A percentile compares a stretch with the other conserved stretches of the same genome.
Conservation (phyloP, 2,329 filamentous ascomycete species). For the Lachnellula willkommii region DNA sequence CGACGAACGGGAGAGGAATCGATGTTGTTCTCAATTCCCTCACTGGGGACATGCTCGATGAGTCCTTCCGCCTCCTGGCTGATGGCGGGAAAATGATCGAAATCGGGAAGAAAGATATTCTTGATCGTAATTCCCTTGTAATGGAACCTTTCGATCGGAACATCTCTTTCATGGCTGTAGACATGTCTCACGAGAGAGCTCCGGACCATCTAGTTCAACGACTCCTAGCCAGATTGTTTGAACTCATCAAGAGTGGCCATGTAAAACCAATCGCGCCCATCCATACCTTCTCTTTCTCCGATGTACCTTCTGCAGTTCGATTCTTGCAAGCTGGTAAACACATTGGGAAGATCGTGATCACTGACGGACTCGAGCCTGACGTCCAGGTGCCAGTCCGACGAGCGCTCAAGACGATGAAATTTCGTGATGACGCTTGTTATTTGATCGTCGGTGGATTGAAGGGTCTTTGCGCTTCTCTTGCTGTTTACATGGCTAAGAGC, state of each 20-base stretch:
- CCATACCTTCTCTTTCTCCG: slow-evolving; percentile 19
- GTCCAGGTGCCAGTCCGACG: not conserved
- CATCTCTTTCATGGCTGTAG: slow-evolving; percentile 16
- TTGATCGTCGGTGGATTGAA: slow-evolving; percentile 22
- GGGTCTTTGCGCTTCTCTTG: slow-evolving; percentile 16
- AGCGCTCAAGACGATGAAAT: slow-evolving; percentile 16
- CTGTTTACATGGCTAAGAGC: slow-evolving; percentile 6
- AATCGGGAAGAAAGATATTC: slow-evolving; percentile 19
- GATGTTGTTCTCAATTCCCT: slow-evolving; percentile 32
- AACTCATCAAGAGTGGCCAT: slow-evolving; percentile 6
- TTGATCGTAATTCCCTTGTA: slow-evolving; percentile 9
- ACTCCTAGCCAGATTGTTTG: slow-evolving; percentile 5
- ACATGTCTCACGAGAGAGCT: slow-evolving; percentile 15
- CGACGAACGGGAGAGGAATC: slow-evolving; percentile 21
- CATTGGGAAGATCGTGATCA: slow-evolving; percentile 38
- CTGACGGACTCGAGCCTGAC: slow-evolving; percentile 6
- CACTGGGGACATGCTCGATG: slow-evolving; percentile 24
- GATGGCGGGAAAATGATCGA: slow-evolving; percentile 28
- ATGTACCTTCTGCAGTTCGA: slow-evolving; percentile 21
- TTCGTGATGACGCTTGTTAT: slow-evolving; percentile 15
- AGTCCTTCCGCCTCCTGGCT: slow-evolving; percentile 32
- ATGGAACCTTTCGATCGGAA: slow-evolving; percentile 19
- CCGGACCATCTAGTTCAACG: not conserved
- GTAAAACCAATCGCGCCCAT: slow-evolving; percentile 17
- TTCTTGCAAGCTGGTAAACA: slow-evolving; percentile 38